Conservation (phyloP, 2,329 filamentous ascomycete species). For the Xylaria sp. region DNA sequence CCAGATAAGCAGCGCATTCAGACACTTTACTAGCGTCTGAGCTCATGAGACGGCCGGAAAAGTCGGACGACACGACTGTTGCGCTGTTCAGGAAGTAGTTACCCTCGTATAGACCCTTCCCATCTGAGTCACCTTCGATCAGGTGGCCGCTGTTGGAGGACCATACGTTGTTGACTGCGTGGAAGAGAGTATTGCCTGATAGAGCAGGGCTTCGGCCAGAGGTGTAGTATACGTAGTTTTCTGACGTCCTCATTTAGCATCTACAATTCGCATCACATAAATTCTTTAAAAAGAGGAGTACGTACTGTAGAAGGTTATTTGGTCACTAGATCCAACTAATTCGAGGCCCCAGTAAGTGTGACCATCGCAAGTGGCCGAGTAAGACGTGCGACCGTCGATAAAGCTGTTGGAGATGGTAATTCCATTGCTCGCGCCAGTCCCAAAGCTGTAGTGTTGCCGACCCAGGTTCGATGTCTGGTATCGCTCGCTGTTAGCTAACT, state of each 20-base stretch:
- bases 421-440: not conserved
- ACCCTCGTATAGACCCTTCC: not conserved
- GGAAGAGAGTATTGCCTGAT: not conserved
- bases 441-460: not conserved
- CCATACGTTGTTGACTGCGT: conserved; percentile 2
- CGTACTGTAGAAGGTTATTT: not conserved
- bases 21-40: not conserved
- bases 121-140: not conserved
- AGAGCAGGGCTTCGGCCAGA: not conserved
- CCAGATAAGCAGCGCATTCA: not conserved
- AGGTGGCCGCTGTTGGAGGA: not conserved
- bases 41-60: not conserved
- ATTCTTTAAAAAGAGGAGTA: not conserved
- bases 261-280: not conserved
- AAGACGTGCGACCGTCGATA: not conserved
- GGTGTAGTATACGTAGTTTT: not conserved
- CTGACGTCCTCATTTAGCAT: not conserved
- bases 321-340: not conserved
- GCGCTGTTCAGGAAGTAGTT: not conserved
- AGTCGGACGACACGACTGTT: not conserved
- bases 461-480: not conserved
- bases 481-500: not conserved
- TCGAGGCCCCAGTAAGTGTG: not conserved
- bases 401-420: not conserved
- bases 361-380: not conserved